Evolutionary conservation across 148 eudicot genomes (phyloP).

Genomic region (Euryodendron excelsum): DNA sequence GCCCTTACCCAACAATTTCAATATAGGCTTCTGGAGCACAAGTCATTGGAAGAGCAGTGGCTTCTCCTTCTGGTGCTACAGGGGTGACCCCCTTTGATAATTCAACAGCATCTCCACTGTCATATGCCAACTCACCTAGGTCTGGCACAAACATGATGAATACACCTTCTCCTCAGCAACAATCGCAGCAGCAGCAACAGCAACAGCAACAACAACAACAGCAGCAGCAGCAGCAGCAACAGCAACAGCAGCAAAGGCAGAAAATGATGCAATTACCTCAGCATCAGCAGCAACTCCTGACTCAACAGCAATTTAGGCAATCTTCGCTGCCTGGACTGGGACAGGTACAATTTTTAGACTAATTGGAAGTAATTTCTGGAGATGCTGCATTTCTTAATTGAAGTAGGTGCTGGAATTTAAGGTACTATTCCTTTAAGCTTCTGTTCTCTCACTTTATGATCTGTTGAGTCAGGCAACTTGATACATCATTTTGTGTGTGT

Average conservation of each 20-base stretch:
- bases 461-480: not conserved
- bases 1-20: conserved; percentile 4
- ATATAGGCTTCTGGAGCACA: conserved; percentile 78
- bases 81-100: conserved; percentile 68
- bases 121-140: conserved; percentile 92
- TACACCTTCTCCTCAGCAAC: conserved; percentile 95
- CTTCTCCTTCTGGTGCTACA: conserved; percentile 76
- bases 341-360: conserved; percentile 44
- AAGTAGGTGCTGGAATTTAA: not conserved
- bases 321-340: conserved; percentile 66
- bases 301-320: conserved; percentile 74
- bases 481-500: not conserved
- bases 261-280: conserved; percentile 72
- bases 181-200: conserved; percentile 46
- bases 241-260: conserved; percentile 65
- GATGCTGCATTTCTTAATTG: not conserved
- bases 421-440: not conserved
- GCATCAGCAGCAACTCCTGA: conserved; percentile 70
- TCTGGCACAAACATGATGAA: conserved; percentile 82
- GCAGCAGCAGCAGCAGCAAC: conserved; percentile 45
- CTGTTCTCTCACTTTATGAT: not conserved
- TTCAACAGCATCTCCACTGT: conserved; percentile 78
- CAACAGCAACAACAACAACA: conserved; percentile 42
- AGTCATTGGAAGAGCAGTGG: conserved; percentile 69
- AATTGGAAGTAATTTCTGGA: not conserved